A percentile compares a stretch with the other conserved stretches of the same genome.
Conservation (phyloP, 2,329 filamentous ascomycete species). For the Penicillium digitatum region DNA sequence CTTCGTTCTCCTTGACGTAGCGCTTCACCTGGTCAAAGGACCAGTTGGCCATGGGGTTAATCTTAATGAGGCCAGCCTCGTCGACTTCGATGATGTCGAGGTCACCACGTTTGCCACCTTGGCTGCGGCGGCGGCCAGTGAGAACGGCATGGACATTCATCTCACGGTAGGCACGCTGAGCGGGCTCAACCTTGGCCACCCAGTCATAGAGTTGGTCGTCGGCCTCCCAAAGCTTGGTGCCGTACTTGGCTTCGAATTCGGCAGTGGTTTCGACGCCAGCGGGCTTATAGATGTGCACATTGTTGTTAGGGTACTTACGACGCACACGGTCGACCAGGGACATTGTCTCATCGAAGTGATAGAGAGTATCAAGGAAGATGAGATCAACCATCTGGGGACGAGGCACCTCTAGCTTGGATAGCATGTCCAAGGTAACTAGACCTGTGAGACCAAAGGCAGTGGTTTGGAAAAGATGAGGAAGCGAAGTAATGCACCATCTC, state of each 20-base stretch:
- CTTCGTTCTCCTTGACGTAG: conserved; percentile 79
- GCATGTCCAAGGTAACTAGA: conserved; percentile 73
- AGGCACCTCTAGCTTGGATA: conserved; percentile 49
- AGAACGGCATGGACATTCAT: conserved; percentile 85
- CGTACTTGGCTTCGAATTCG: conserved; percentile 79
- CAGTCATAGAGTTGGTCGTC: conserved; percentile 93
- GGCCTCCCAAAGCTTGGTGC: conserved; percentile 76
- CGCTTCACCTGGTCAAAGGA: conserved; percentile 81
- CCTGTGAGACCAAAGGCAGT: conserved; percentile 80
- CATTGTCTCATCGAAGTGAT: conserved; percentile 76
- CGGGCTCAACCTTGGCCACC: conserved; percentile 94
- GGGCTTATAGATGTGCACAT: conserved; percentile 86
- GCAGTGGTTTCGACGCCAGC: conserved; percentile 65
- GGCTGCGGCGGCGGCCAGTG: conserved; percentile 84
- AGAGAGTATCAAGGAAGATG: conserved; percentile 77
- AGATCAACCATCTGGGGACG: conserved; percentile 49
- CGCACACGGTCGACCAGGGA: conserved; percentile 70
- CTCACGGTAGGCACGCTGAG: conserved; percentile 82
- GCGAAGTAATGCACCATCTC: conserved; percentile 83
- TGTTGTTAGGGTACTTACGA: conserved; percentile 70
- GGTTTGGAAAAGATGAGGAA: conserved; percentile 84
- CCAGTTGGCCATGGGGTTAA: conserved; percentile 97
- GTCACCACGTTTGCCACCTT: conserved; percentile 86
- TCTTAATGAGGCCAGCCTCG: conserved; percentile 87
- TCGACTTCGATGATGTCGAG: conserved; percentile 91